Conservation (phyloP, 192 early-diverging fungal genomes). For the Gonapodya sp. region DNA sequence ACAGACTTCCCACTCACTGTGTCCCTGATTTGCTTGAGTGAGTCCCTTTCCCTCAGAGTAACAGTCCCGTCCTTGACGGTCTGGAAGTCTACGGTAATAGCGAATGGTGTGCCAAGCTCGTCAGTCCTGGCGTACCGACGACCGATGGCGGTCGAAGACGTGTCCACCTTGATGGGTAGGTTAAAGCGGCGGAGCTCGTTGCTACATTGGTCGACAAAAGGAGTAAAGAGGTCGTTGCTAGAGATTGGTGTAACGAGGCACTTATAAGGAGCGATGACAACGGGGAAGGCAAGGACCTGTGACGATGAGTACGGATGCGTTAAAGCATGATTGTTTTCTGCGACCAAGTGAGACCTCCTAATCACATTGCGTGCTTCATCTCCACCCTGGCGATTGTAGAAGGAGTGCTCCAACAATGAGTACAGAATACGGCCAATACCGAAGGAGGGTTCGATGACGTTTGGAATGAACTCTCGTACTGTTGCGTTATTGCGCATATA, state of each 20-base stretch:
- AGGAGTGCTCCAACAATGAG: slow-evolving; percentile 90
- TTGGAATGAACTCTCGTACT: slow-evolving; percentile 92
- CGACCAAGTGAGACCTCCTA: background rate
- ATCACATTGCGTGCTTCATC: slow-evolving; percentile 61
- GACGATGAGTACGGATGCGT: background rate
- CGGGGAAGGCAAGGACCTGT: slow-evolving; percentile 72
- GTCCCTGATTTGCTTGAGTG: slow-evolving; percentile 89
- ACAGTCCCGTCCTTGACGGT: slow-evolving; percentile 87
- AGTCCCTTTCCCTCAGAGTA: slow-evolving; percentile 93
- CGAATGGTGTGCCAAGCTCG: slow-evolving; percentile 95
- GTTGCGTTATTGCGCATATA: background rate
- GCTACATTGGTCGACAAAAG: slow-evolving; percentile 52
- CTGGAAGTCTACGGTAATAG: slow-evolving; percentile 96
- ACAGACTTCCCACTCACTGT: slow-evolving; percentile 22
- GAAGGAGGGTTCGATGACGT: slow-evolving; percentile 99
- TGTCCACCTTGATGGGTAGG: slow-evolving; percentile 80
- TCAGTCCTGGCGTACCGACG: slow-evolving; percentile 95
- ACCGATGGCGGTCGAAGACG: slow-evolving; percentile 81
- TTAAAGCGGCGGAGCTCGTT: slow-evolving; percentile 60
- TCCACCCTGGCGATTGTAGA: slow-evolving; percentile 79
- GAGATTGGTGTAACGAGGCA: slow-evolving; percentile 83
- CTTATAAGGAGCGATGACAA: slow-evolving; percentile 90
- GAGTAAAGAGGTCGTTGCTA: slow-evolving; percentile 64
- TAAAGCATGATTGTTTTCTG: background rate
- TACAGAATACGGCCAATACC: slow-evolving; percentile 97